Conservation (phyloP, 345 rosid genomes). For the Arabidopsis thaliana region TAIR10.1 NC_003070.9:9693501-9694000, state of each 20-base stretch:
- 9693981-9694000: conserved; percentile 95
- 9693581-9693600: conserved; percentile 11
- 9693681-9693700: conserved; percentile 80
- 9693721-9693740: conserved; percentile 67
- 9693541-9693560: conserved; percentile 85
- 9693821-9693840: conserved; percentile 36
- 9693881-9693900: conserved; percentile 68
- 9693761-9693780: conserved; percentile 28
- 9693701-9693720: conserved; percentile 88
- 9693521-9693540: conserved; percentile 84
- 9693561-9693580: conserved; percentile 23
- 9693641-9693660: conserved; percentile 16
- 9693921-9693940: conserved; percentile 87
- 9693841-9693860: conserved; percentile 84
- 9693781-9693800: conserved; percentile 14
- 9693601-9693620: not conserved
- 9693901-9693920: conserved; percentile 76
- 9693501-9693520: conserved; percentile 78
- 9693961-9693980: conserved; percentile 90
- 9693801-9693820: conserved; percentile 10
- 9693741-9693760: conserved; percentile 79
- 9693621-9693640: conserved; percentile 8
- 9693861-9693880: conserved; percentile 82
- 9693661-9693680: conserved; percentile 82
- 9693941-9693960: conserved; percentile 92